phyloP scores from a whole-genome alignment of 768 basidiomycete genomes.

The Termitomyces sp. region DNA sequence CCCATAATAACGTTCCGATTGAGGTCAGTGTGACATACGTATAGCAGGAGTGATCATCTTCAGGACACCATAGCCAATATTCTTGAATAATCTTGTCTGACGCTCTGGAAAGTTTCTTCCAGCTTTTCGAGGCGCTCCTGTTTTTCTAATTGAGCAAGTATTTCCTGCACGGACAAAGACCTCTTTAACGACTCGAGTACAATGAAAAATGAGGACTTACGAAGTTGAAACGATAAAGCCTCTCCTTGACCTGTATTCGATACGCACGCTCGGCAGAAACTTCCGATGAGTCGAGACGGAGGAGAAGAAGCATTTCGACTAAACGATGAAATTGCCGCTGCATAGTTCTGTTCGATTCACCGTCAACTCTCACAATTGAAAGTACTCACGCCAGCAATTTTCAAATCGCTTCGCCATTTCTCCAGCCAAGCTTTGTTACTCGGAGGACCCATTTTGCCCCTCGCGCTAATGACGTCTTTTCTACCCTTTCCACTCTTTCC shows the following conservation, averaged over 20 bases:
- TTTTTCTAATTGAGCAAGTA: constrained; percentile 82
- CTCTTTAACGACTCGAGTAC: neutral
- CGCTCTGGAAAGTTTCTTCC: constrained; percentile 88
- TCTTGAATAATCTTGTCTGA: constrained; percentile 79
- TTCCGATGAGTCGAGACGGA: constrained; percentile 62
- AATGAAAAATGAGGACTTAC: constrained; percentile 39
- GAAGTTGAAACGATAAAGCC: constrained; percentile 92
- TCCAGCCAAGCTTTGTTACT: constrained; percentile 74
- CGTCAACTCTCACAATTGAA: neutral
- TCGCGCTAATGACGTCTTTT: constrained; percentile 14
- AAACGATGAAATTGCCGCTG: constrained; percentile 94
- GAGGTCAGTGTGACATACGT: neutral
- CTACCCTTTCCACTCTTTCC: constrained; percentile 33
- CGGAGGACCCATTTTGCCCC: constrained; percentile 73
- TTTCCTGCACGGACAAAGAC: constrained; percentile 49
- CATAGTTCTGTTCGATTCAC: neutral
- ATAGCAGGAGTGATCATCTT: constrained; percentile 4
- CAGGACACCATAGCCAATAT: constrained; percentile 55
- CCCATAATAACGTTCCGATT: too few species aligned
- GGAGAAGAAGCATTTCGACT: constrained; percentile 84
- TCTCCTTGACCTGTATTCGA: constrained; percentile 90
- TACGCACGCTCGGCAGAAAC: constrained; percentile 53
- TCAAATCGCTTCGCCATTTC: constrained; percentile 74
- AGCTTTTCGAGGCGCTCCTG: constrained; percentile 84
- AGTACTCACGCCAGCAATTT: constrained; percentile 76